These are phyloP conservation scores for Candida silvicultrix DNA, from an alignment of 805 yeast genomes.

Conservation along the genomic window DNA sequence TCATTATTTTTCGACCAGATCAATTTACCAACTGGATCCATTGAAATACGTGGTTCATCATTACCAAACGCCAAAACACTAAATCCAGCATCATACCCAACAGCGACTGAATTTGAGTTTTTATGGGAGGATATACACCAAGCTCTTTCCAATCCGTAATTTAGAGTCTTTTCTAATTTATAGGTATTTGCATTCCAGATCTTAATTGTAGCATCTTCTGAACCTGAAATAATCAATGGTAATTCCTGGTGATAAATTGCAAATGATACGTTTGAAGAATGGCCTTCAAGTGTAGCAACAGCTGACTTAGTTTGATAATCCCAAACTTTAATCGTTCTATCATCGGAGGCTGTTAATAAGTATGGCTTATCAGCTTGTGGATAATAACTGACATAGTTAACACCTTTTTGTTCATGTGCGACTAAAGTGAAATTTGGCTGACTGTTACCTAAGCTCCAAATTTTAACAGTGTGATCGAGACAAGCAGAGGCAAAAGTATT, in stretches of 20 bases:
- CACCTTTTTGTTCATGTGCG: slow-evolving; percentile 92
- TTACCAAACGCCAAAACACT: slow-evolving; percentile 86
- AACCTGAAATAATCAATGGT: slow-evolving; percentile 91
- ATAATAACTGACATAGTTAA: slow-evolving; percentile 92
- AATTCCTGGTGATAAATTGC: slow-evolving; percentile 98
- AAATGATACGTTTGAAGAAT: slow-evolving; percentile 88
- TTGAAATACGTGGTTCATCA: slow-evolving; percentile 88
- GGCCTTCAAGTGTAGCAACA: slow-evolving; percentile 93
- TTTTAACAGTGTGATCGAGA: slow-evolving; percentile 91
- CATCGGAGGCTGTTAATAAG: slow-evolving; percentile 86
- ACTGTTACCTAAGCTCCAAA: slow-evolving; percentile 89
- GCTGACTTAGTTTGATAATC: slow-evolving; percentile 96
- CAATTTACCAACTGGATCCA: slow-evolving; percentile 90
- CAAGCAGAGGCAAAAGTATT: slow-evolving; percentile 97
- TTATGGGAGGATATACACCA: slow-evolving; percentile 87
- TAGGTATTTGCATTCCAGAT: slow-evolving; percentile 95
- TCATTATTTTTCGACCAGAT: slow-evolving; percentile 86
- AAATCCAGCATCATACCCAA: slow-evolving; percentile 94
- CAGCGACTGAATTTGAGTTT: slow-evolving; percentile 69
- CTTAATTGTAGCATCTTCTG: slow-evolving; percentile 92
- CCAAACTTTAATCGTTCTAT: slow-evolving; percentile 84
- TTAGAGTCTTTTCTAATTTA: slow-evolving; percentile 85
- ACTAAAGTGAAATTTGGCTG: slow-evolving; percentile 86
- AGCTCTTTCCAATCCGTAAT: slow-evolving; percentile 89
- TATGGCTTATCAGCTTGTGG: slow-evolving; percentile 98